Evolutionary conservation across 106 monocot genomes (phyloP).

Genomic region (Triglochin maritima): DNA sequence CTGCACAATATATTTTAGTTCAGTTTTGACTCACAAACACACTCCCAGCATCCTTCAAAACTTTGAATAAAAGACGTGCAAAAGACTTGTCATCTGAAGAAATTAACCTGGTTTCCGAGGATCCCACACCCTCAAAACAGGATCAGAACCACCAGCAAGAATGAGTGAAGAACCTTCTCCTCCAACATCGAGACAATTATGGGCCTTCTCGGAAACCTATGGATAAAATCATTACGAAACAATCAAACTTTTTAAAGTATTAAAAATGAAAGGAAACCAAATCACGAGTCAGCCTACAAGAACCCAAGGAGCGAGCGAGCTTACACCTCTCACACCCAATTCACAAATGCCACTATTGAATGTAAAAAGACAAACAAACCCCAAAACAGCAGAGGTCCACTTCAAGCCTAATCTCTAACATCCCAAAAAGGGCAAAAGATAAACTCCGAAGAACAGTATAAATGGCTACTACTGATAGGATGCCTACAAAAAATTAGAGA

Average conservation of each 20-base stretch:
- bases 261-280: neutral
- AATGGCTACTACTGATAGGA: too few species aligned
- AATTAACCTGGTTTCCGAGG: slow-evolving; percentile 81
- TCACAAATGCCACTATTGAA: too few species aligned
- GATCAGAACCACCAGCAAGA: slow-evolving; percentile 90
- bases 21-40: neutral
- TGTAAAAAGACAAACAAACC: too few species aligned
- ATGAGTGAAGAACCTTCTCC: slow-evolving; percentile 81
- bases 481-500: too few species aligned
- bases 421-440: too few species aligned
- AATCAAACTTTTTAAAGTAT: neutral
- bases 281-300: too few species aligned
- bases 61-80: neutral
- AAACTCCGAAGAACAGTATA: too few species aligned
- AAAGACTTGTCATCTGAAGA: neutral
- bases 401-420: too few species aligned
- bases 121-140: slow-evolving; percentile 85
- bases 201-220: slow-evolving; percentile 67
- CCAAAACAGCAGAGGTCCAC: too few species aligned
- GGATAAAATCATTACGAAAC: neutral
- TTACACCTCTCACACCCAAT: too few species aligned
- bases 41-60: neutral
- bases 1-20: too few species aligned
- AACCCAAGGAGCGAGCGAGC: too few species aligned
- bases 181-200: slow-evolving; percentile 90